Conservation (phyloP, 2,329 filamentous ascomycete genomes). For the Alternaria brassicicola region DNA sequence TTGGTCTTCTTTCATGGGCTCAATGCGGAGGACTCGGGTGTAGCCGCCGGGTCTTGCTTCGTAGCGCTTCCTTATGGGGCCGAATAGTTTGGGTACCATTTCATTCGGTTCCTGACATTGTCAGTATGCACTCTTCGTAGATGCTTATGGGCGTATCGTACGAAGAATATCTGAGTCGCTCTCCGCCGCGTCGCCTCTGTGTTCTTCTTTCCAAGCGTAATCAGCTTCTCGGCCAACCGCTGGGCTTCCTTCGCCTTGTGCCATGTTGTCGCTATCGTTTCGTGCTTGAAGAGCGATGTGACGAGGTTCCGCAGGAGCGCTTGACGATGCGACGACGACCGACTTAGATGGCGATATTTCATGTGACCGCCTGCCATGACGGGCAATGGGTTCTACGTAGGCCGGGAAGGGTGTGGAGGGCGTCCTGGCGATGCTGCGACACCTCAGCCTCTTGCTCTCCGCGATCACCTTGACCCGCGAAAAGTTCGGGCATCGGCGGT, state of each 20-base stretch:
- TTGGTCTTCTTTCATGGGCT: slow-evolving; percentile 87
- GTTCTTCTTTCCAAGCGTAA: slow-evolving; percentile 92
- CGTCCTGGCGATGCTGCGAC: slow-evolving; percentile 11
- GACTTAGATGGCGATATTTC: slow-evolving; percentile 88
- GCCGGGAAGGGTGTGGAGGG: slow-evolving; percentile 8
- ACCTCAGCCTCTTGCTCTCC: slow-evolving; percentile 1
- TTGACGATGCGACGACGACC: slow-evolving; percentile 84
- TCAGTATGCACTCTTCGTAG: slow-evolving; percentile 22
- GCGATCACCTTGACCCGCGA: slow-evolving; percentile 15
- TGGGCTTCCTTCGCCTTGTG: slow-evolving; percentile 98
- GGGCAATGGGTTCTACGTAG: slow-evolving; percentile 18
- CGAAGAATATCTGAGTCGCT: slow-evolving; percentile 84
- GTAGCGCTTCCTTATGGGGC: slow-evolving; percentile 80
- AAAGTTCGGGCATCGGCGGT: slow-evolving; percentile 35
- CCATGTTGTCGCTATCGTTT: slow-evolving; percentile 94
- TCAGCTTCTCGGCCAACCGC: slow-evolving; percentile 88
- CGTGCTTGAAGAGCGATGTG: slow-evolving; percentile 90
- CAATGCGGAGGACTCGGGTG: slow-evolving; percentile 90
- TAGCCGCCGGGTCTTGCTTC: slow-evolving; percentile 82
- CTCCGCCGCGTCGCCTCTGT: slow-evolving; percentile 78
- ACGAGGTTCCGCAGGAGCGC: slow-evolving; percentile 95
- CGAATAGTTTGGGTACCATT: slow-evolving; percentile 86
- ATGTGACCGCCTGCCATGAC: slow-evolving; percentile 82
- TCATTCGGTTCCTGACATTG: slow-evolving; percentile 66
- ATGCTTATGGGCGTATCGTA: slow-evolving; percentile 57